These are phyloP conservation scores for Cudoniella acicularis DNA, from an alignment of 495 filamentous ascomycete genomes.

Conservation along the genomic window DNA sequence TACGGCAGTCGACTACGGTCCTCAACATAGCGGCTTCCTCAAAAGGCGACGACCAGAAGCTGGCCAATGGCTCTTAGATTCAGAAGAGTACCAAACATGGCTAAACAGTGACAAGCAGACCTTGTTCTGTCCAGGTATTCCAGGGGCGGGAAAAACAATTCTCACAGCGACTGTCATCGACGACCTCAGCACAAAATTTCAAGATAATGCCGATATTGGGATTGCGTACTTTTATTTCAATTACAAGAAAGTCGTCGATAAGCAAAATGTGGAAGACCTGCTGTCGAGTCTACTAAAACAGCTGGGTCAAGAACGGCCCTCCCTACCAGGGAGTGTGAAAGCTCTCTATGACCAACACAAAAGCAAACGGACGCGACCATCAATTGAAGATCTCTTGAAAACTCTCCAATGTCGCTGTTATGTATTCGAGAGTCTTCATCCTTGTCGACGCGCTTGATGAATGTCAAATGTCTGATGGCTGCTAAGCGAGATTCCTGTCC, in stretches of 20 bases:
- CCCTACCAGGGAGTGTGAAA: conserved; percentile 26
- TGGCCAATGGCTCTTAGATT: conserved; percentile 38
- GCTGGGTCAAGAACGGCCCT: conserved; percentile 24
- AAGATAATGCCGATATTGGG: conserved; percentile 24
- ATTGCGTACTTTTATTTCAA: conserved; percentile 43
- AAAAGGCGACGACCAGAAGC: conserved; percentile 30
- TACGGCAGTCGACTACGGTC: conserved; percentile 15
- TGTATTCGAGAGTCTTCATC: conserved; percentile 33
- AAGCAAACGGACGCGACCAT: conserved; percentile 26
- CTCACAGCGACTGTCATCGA: conserved; percentile 31
- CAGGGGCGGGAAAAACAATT: conserved; percentile 32
- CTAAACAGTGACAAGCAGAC: conserved; percentile 19
- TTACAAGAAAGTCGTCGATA: conserved; percentile 30
- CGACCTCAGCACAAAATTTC: conserved; percentile 24
- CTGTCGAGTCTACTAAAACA: conserved; percentile 38
- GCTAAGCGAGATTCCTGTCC: conserved; percentile 30
- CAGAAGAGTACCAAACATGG: conserved; percentile 35
- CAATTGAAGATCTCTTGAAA: conserved; percentile 29
- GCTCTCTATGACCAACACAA: conserved; percentile 24
- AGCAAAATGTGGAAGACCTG: conserved; percentile 30
- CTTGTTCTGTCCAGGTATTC: conserved; percentile 17
- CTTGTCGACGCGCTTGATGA: conserved; percentile 48
- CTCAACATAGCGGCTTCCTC: conserved; percentile 19
- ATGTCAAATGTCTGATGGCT: conserved; percentile 28
- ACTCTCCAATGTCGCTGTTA: conserved; percentile 26